Percentiles rank a stretch among this genome's conserved stretches.
phyloP scores from a whole-genome alignment of 805 yeast species.

The Alloascoidea africana region DNA sequence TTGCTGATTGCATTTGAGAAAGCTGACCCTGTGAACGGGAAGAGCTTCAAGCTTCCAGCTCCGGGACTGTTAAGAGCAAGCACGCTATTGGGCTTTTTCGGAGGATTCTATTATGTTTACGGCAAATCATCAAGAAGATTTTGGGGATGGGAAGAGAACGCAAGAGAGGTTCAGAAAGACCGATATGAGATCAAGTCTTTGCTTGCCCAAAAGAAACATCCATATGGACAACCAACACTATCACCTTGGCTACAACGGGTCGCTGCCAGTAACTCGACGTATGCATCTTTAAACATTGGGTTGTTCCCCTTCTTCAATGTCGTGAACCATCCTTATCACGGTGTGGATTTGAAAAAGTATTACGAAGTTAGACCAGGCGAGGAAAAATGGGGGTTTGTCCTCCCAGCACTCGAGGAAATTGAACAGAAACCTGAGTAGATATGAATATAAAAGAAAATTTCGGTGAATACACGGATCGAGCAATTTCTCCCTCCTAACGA shows the following conservation, averaged over 20 bases:
- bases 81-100: conserved; percentile 44
- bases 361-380: conserved; percentile 33
- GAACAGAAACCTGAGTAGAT: no score
- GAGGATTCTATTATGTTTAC: conserved; percentile 66
- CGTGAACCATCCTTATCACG: conserved; percentile 71
- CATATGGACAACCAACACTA: conserved; percentile 50
- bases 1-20: conserved; percentile 27
- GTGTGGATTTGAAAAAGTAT: conserved; percentile 51
- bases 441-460: no score
- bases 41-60: conserved; percentile 32
- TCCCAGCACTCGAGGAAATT: conserved; percentile 4
- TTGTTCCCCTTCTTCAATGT: conserved; percentile 74
- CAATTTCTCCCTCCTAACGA: no score
- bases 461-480: no score
- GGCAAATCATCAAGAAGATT: conserved; percentile 54
- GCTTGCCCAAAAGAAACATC: conserved; percentile 47
- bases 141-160: conserved; percentile 65
- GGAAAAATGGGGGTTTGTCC: conserved; percentile 37
- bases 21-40: conserved; percentile 32
- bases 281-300: conserved; percentile 42
- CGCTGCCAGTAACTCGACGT: conserved; percentile 65
- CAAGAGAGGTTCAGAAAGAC: conserved; percentile 55
- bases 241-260: conserved; percentile 58
- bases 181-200: conserved; percentile 57
- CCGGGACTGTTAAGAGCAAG: conserved; percentile 43